Evolutionary conservation across 371 early-diverging fungal genomes (phyloP).

Genomic region (Rhizopus microsporus): DNA sequence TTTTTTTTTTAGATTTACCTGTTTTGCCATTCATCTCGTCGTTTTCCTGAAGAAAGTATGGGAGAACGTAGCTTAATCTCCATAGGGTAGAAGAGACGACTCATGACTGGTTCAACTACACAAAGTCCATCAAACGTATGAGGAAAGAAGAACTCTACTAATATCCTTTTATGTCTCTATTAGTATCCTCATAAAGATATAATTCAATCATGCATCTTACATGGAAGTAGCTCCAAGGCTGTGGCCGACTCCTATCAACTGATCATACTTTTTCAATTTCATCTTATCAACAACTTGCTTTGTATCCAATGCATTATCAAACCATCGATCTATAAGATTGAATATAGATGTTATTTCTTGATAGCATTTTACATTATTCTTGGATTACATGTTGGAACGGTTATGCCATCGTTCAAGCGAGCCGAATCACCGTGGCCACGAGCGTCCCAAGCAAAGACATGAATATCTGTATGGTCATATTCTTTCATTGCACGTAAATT

Average conservation of each 20-base stretch:
- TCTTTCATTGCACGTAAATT: constrained; percentile 18
- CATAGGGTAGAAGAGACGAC: constrained; percentile 6
- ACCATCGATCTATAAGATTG: constrained; percentile 34
- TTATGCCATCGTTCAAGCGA: constrained; percentile 31
- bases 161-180: constrained; percentile 20
- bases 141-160: constrained; percentile 39
- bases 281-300: constrained; percentile 33
- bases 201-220: constrained; percentile 16
- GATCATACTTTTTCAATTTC: constrained; percentile 26
- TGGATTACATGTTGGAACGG: constrained; percentile 30
- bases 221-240: constrained; percentile 47
- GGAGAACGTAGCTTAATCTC: constrained; percentile 15
- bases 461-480: constrained; percentile 29
- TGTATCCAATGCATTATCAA: constrained; percentile 45
- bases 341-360: neutral
- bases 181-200: neutral
- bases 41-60: constrained; percentile 15
- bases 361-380: neutral
- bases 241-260: constrained; percentile 44
- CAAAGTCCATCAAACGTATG: constrained; percentile 38
- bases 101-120: constrained; percentile 37
- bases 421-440: constrained; percentile 52
- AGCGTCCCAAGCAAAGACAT: constrained; percentile 38
- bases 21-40: constrained; percentile 35
- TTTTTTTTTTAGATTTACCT: constrained; percentile 14